Conservation (phyloP, 2,329 filamentous ascomycete species). For the Thelonectria olida region DNA sequence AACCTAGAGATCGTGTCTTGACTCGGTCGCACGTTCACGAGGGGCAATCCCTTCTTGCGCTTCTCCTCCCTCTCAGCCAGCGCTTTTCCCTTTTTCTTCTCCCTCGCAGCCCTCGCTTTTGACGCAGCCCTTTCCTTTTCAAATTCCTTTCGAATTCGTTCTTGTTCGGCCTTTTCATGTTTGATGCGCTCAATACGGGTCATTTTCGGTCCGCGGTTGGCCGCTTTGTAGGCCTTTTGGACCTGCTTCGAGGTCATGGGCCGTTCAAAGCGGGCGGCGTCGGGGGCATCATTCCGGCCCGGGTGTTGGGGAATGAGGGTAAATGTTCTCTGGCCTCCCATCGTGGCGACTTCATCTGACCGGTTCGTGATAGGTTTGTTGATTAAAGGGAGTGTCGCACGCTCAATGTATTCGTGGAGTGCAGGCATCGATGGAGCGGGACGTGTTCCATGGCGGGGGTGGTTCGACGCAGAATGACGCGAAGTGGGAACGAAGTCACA, state of each 20-base stretch:
- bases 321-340: slow-evolving; percentile 55
- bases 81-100: slow-evolving; percentile 66
- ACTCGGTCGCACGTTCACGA: slow-evolving; percentile 64
- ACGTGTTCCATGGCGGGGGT: slow-evolving; percentile 25
- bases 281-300: slow-evolving; percentile 33
- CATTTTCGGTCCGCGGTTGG: slow-evolving; percentile 49
- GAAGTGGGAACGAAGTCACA: slow-evolving; percentile 41
- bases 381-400: background rate
- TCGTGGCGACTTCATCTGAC: slow-evolving; percentile 38
- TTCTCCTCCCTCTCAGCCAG: slow-evolving; percentile 58
- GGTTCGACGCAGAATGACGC: slow-evolving; percentile 23
- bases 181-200: slow-evolving; percentile 50
- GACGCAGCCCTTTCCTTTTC: slow-evolving; percentile 59
- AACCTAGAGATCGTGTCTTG: slow-evolving; percentile 67
- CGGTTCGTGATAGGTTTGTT: background rate
- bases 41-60: slow-evolving; percentile 61
- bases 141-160: slow-evolving; percentile 62
- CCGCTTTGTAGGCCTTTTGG: slow-evolving; percentile 49
- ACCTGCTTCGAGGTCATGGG: slow-evolving; percentile 56
- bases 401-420: background rate
- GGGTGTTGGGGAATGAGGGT: slow-evolving; percentile 51
- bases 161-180: slow-evolving; percentile 59
- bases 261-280: slow-evolving; percentile 27
- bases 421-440: background rate
- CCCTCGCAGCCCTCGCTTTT: slow-evolving; percentile 59